Conservation (phyloP, 768 basidiomycete species). For the Boletus sp. region DNA sequence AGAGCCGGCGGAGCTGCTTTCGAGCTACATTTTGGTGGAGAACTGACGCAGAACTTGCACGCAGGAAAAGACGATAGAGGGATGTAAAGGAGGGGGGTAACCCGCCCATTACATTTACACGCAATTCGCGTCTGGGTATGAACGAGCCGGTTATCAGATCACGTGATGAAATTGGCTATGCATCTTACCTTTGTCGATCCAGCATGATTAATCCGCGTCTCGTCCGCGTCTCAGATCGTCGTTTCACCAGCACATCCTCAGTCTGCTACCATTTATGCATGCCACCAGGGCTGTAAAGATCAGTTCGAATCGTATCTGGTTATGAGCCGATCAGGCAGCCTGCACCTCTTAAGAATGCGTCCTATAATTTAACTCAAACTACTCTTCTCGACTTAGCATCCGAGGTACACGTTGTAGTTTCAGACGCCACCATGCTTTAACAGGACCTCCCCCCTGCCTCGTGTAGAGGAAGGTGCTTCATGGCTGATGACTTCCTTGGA, state of each 20-base stretch:
- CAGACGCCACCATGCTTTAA: slow-evolving; percentile 8
- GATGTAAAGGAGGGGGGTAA: slow-evolving; percentile 45
- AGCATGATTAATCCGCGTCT: background rate
- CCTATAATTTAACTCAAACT: slow-evolving; percentile 3
- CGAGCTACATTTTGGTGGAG: slow-evolving; percentile 47
- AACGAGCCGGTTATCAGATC: background rate
- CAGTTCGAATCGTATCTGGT: background rate
- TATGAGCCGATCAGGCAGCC: slow-evolving; percentile 3
- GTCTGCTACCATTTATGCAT: background rate
- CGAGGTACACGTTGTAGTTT: slow-evolving; percentile 1
- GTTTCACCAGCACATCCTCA: background rate
- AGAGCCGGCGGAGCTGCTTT: slow-evolving; percentile 45
- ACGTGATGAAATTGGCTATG: slow-evolving; percentile 9
- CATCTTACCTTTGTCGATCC: slow-evolving; percentile 5
- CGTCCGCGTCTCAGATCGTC: background rate
- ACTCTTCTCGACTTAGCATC: background rate
- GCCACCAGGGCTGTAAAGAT: background rate
- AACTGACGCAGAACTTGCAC: slow-evolving; percentile 55
- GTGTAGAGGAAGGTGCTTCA: slow-evolving; percentile 13
- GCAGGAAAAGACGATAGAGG: slow-evolving; percentile 57
- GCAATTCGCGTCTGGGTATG: background rate
- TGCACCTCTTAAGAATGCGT: background rate
- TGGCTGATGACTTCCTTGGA: slow-evolving; percentile 13
- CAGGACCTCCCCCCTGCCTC: slow-evolving; percentile 15
- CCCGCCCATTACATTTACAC: background rate